phyloP scores from a whole-genome alignment of 768 basidiomycete genomes.

The Kwoniella sp. region DNA sequence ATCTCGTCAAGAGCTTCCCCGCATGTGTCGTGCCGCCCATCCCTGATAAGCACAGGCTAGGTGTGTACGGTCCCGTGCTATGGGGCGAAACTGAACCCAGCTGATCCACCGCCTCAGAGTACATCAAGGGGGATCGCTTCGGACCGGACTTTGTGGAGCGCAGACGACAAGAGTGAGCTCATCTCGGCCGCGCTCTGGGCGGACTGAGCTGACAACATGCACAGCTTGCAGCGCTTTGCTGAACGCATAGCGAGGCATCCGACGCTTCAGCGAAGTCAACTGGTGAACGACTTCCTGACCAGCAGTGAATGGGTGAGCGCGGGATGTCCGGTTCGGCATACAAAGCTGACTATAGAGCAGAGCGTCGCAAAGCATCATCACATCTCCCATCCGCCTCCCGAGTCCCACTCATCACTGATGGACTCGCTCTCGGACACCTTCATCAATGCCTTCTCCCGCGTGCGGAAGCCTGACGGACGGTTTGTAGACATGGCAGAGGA shows the following conservation, averaged over 20 bases:
- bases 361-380: conserved; percentile 97
- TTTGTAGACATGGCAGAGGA: conserved; percentile 86
- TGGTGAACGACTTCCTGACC: conserved; percentile 90
- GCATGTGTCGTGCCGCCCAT: conserved; percentile 97
- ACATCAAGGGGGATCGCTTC: conserved; percentile 95
- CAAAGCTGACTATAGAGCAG: conserved; percentile 51
- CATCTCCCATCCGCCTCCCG: conserved; percentile 78
- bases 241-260: conserved; percentile 89
- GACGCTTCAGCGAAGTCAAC: conserved; percentile 81
- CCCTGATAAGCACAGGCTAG: conserved; percentile 92
- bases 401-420: conserved; percentile 60
- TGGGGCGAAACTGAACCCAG: background rate
- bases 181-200: background rate
- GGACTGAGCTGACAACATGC: background rate
- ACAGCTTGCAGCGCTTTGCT: conserved; percentile 84
- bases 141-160: conserved; percentile 96
- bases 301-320: conserved; percentile 92
- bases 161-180: conserved; percentile 72
- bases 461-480: conserved; percentile 94
- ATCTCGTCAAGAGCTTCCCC: conserved; percentile 85
- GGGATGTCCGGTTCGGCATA: background rate
- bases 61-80: conserved; percentile 55
- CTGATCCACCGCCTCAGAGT: conserved; percentile 58
- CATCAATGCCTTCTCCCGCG: conserved; percentile 89
- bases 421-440: conserved; percentile 95